Evolutionary conservation across 2,329 filamentous ascomycete species (phyloP).

Genomic region (Penicillium aurantiogriseum): DNA sequence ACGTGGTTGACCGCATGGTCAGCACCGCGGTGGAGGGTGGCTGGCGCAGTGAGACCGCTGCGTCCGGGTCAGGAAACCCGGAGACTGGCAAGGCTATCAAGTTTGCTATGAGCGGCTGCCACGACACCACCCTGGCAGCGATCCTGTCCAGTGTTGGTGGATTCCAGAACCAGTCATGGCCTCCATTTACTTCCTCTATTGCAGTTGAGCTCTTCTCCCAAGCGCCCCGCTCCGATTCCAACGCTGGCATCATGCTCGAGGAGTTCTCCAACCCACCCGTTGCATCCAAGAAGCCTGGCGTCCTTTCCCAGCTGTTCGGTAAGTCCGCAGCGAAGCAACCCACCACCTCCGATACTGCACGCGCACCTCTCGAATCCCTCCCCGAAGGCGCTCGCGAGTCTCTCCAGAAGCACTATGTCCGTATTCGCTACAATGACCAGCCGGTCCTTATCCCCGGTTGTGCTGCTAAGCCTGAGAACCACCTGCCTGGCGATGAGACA

Average conservation of each 20-base stretch:
- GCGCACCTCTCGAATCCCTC: slow-evolving; percentile 32
- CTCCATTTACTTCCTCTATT: slow-evolving; percentile 88
- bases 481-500: slow-evolving; percentile 79
- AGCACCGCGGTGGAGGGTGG: slow-evolving; percentile 62
- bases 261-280: slow-evolving; percentile 26
- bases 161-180: slow-evolving; percentile 73
- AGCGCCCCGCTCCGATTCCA: slow-evolving; percentile 26
- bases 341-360: slow-evolving; percentile 33
- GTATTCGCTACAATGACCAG: slow-evolving; percentile 85
- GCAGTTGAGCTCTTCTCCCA: slow-evolving; percentile 84
- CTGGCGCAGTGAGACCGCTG: slow-evolving; percentile 51
- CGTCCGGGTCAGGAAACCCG: slow-evolving; percentile 48
- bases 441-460: slow-evolving; percentile 82
- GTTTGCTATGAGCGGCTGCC: slow-evolving; percentile 80
- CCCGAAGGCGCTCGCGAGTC: slow-evolving; percentile 28
- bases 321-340: slow-evolving; percentile 15
- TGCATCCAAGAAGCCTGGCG: slow-evolving; percentile 28
- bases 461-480: slow-evolving; percentile 66
- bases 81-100: slow-evolving; percentile 53
- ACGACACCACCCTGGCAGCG: slow-evolving; percentile 88
- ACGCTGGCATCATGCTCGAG: slow-evolving; percentile 23
- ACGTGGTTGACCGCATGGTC: slow-evolving; percentile 72
- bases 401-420: slow-evolving; percentile 72
- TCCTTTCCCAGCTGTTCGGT: slow-evolving; percentile 35
- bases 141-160: slow-evolving; percentile 76